phyloP scores from a whole-genome alignment of 1,284 basidiomycete species.

The Schizopora paradoxa region DNA sequence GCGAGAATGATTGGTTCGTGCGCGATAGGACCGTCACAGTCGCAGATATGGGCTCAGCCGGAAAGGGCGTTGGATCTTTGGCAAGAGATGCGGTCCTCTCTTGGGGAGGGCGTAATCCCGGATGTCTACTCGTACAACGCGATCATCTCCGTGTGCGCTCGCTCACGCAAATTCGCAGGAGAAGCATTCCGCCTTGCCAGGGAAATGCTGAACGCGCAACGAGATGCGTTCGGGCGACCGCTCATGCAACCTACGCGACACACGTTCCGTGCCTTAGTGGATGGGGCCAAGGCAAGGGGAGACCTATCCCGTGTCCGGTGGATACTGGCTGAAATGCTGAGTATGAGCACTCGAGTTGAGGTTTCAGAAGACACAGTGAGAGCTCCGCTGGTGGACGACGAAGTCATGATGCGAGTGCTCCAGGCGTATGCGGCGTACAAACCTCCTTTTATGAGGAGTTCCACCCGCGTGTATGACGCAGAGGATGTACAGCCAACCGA shows the following conservation, averaged over 20 bases:
- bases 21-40: slow-evolving; percentile 43
- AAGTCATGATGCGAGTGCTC: slow-evolving; percentile 80
- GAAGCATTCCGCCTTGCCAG: slow-evolving; percentile 77
- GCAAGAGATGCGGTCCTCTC: slow-evolving; percentile 82
- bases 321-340: slow-evolving; percentile 87
- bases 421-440: slow-evolving; percentile 83
- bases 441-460: too few relatives aligned
- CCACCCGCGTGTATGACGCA: not conserved
- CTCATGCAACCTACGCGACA: slow-evolving; percentile 59
- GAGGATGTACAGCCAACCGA: not conserved
- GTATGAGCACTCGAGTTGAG: too few relatives aligned
- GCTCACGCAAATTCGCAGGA: slow-evolving; percentile 59
- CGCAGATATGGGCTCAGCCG: slow-evolving; percentile 58
- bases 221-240: slow-evolving; percentile 52
- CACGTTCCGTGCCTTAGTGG: slow-evolving; percentile 81
- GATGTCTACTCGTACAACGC: slow-evolving; percentile 75
- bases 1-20: slow-evolving; percentile 88
- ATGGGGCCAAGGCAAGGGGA: slow-evolving; percentile 83
- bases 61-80: slow-evolving; percentile 92
- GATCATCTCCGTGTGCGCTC: slow-evolving; percentile 71
- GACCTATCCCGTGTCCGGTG: slow-evolving; percentile 83
- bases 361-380: slow-evolving; percentile 20
- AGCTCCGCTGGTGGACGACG: slow-evolving; percentile 52
- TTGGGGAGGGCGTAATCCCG: slow-evolving; percentile 59
- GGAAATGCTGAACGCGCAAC: slow-evolving; percentile 74